Evolutionary conservation across 1,284 basidiomycete genomes (phyloP).

Genomic region (Marasmius tenuissimus): DNA sequence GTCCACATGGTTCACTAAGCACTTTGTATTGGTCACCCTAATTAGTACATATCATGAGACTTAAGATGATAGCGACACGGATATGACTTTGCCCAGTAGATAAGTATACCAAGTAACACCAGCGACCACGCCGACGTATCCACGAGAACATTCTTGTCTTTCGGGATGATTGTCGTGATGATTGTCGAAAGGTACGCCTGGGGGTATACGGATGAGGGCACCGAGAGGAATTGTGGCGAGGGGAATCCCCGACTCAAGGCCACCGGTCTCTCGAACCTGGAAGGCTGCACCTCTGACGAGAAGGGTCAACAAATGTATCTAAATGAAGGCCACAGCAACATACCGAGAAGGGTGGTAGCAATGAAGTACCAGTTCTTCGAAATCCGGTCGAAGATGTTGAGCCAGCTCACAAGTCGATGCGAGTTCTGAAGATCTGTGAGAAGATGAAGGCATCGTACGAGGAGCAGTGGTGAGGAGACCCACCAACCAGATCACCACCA

Average conservation of each 20-base stretch:
- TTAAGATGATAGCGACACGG: too few species aligned
- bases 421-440: conserved; percentile 94
- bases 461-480: too few species aligned
- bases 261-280: conserved; percentile 79
- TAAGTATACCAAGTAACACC: too few species aligned
- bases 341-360: conserved; percentile 82
- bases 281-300: conserved; percentile 92
- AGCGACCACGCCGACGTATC: too few species aligned
- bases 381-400: conserved; percentile 91
- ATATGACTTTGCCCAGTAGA: too few species aligned
- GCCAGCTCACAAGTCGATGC: conserved; percentile 78
- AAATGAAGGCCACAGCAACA: conserved; percentile 7
- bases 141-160: too few species aligned
- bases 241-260: conserved; percentile 92
- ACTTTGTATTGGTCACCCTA: too few species aligned
- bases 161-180: too few species aligned
- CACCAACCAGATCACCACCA: too few species aligned
- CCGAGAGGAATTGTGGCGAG: conserved; percentile 90
- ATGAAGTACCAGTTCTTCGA: conserved; percentile 85
- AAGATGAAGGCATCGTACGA: conserved; percentile 98
- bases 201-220: conserved; percentile 78
- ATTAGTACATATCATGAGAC: too few species aligned
- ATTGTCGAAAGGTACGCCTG: conserved; percentile 80
- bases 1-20: too few species aligned
- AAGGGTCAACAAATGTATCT: conserved; percentile 29